Evolutionary conservation across 345 rosid genomes (phyloP), one percentile per base, ranked within the genome.

Genomic region (Firmiana major): DNA sequence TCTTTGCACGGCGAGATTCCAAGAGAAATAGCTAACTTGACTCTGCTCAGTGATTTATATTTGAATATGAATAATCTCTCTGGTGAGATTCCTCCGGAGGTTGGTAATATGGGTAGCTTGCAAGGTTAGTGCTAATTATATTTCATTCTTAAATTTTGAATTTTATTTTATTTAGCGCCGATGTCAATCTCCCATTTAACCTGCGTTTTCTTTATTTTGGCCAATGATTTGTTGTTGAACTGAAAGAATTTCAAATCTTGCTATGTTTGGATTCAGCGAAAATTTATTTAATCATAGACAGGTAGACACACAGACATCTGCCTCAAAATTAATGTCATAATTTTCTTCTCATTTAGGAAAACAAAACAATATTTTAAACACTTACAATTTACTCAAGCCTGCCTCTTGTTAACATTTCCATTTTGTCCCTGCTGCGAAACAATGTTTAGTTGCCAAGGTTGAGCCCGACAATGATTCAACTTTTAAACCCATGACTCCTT

Each of bases 1-100:
- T 85, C 97, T 40, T 78, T 93, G 78, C 75, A 60, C 26, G 98
- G 99, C 6, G 86, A 85, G 62, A 87, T 95, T 46, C 98, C 98
- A 1, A 74, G 75, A 43, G 94, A 90, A 81, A 72, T 95, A 48
- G 88, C 93, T 51, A 85, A 87, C 86, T 72, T 93, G 81, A 88
- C 85, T 67, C 69, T 80, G 71, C 94, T 95, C 21, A 85, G 60
- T 64, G 99, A 95, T 82, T 84, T 95, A 84, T 95, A 95, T 75
- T 86, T 95, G 62, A 95, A 95, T 83, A 92, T 95, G 73, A 95
- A 95, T 79, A 89, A 89, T 75, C 90, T 95, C 66, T 90, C 94
- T 22, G 97, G 98, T 2, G 83, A 80, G 58, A 93, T 95, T 71
- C 99, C 98, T 51, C 40, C 86, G 10, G 87, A 86, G 90, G 79